phyloP scores from a whole-genome alignment of 352 stramenopile species.

The Globisporangium emineosum region DNA sequence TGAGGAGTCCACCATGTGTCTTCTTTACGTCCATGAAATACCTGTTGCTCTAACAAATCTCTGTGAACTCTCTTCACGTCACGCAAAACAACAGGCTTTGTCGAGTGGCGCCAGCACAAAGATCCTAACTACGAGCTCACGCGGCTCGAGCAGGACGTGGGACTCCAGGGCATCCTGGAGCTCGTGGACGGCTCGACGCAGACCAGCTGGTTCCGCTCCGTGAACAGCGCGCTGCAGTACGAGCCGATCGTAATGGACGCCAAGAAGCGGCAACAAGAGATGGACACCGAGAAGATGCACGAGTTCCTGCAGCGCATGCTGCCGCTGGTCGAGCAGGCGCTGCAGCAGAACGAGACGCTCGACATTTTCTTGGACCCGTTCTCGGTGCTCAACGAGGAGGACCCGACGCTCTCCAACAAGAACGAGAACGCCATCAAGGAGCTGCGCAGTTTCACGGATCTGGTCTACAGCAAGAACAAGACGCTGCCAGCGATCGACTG shows the following conservation, averaged over 20 bases:
- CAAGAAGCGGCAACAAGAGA: constrained; percentile 35
- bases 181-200: constrained; percentile 68
- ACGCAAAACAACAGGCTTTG: constrained; percentile 42
- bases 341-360: constrained; percentile 86
- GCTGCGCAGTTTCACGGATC: constrained; percentile 90
- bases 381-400: constrained; percentile 64
- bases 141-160: constrained; percentile 72
- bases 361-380: constrained; percentile 85
- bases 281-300: constrained; percentile 72
- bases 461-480: constrained; percentile 94
- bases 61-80: not conserved
- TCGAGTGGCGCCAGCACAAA: constrained; percentile 85
- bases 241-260: constrained; percentile 58
- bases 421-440: constrained; percentile 90
- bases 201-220: constrained; percentile 80
- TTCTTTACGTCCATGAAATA: not conserved
- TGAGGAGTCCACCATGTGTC: constrained; percentile 16
- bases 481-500: constrained; percentile 87
- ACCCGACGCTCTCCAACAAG: constrained; percentile 60
- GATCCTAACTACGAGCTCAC: constrained; percentile 82
- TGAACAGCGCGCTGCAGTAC: constrained; percentile 84
- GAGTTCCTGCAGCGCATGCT: constrained; percentile 62
- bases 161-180: constrained; percentile 67
- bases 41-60: not conserved
- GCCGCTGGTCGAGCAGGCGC: constrained; percentile 63